Evolutionary conservation across 441 rosid species (phyloP).

Genomic region (Francoa sonchifolia): DNA sequence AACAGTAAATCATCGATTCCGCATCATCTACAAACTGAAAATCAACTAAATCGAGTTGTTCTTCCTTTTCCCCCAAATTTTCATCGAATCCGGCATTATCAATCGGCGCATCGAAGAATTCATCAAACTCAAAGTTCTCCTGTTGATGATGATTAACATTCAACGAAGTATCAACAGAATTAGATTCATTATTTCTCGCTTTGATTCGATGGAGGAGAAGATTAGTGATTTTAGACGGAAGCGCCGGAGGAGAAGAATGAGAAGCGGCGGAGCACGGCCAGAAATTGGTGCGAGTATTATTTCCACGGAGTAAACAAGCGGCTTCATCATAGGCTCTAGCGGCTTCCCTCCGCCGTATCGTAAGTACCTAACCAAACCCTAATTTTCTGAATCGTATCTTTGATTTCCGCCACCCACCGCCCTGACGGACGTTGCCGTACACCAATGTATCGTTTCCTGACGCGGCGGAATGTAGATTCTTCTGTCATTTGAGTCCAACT

Average conservation of each 20-base stretch:
- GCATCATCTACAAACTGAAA: conserved; percentile 15
- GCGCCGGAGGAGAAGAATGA: neutral
- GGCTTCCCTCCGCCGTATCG: conserved; percentile 39
- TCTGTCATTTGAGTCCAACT: too few species aligned
- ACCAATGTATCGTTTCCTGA: conserved; percentile 47
- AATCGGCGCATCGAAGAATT: too few species aligned
- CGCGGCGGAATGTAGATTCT: too few species aligned
- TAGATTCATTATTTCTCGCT: too few species aligned
- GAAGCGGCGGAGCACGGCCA: conserved; percentile 50
- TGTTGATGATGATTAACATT: too few species aligned
- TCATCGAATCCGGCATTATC: too few species aligned
- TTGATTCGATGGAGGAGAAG: neutral
- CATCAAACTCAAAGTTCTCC: too few species aligned
- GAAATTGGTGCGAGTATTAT: conserved; percentile 53
- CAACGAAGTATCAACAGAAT: too few species aligned
- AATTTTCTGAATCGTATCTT: conserved; percentile 42
- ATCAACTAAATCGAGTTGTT: too few species aligned
- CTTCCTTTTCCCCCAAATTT: too few species aligned
- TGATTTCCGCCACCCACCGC: conserved; percentile 43
- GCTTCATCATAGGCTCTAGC: conserved; percentile 70
- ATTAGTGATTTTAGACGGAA: neutral
- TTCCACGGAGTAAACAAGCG: conserved; percentile 53
- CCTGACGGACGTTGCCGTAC: conserved; percentile 42
- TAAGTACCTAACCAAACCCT: conserved; percentile 43
- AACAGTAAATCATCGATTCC: conserved; percentile 3